Conservation (phyloP, 768 basidiomycete species). For the Scleroderma bovista region DNA sequence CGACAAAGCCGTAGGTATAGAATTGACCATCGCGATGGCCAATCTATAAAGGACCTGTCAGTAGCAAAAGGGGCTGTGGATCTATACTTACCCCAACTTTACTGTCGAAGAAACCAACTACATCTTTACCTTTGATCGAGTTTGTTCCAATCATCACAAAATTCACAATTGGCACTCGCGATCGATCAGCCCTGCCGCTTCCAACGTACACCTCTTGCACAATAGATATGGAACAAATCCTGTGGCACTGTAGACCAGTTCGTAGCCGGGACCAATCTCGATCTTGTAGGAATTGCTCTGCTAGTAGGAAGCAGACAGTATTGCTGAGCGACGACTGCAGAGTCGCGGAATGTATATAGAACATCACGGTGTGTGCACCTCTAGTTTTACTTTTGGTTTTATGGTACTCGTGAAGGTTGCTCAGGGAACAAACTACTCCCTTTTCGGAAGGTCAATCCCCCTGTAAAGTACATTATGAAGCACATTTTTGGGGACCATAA, state of each 20-base stretch:
- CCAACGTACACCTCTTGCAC: slow-evolving; percentile 63
- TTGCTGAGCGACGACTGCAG: slow-evolving; percentile 50
- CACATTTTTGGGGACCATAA: slow-evolving; percentile 62
- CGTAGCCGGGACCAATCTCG: slow-evolving; percentile 71
- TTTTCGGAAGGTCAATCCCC: slow-evolving; percentile 62
- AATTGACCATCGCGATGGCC: slow-evolving; percentile 78
- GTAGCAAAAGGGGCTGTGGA: not conserved
- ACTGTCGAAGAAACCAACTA: slow-evolving; percentile 61
- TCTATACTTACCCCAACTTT: slow-evolving; percentile 51
- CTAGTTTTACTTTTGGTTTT: slow-evolving; percentile 41
- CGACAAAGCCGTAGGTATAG: slow-evolving; percentile 64
- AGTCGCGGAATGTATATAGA: slow-evolving; percentile 51
- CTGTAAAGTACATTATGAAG: slow-evolving; percentile 76
- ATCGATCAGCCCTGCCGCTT: slow-evolving; percentile 37
- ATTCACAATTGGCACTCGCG: slow-evolving; percentile 61
- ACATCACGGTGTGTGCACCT: slow-evolving; percentile 62
- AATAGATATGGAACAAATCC: slow-evolving; percentile 59
- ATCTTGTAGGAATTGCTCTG: slow-evolving; percentile 52
- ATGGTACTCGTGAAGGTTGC: too few relatives aligned
- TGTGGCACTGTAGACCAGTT: slow-evolving; percentile 56
- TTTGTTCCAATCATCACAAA: slow-evolving; percentile 63
- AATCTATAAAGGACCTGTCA: slow-evolving; percentile 37
- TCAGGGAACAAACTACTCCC: slow-evolving; percentile 74
- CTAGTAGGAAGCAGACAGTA: slow-evolving; percentile 61
- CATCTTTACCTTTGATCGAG: slow-evolving; percentile 51